These are phyloP conservation scores for Fusarium sp. DNA, from an alignment of 2,329 filamentous ascomycete genomes.

Conservation along the genomic window DNA sequence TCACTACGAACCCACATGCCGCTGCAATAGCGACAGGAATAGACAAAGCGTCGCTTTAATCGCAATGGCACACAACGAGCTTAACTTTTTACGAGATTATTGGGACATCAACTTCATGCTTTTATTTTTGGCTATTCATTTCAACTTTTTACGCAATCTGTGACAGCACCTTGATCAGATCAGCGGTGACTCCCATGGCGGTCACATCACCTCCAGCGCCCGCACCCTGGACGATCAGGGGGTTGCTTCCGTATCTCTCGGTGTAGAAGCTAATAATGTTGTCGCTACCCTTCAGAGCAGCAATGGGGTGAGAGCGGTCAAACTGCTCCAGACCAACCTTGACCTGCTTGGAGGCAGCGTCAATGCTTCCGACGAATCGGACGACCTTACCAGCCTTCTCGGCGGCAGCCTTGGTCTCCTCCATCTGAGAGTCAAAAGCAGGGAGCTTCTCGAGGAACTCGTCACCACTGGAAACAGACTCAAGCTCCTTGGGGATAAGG, in stretches of 20 bases:
- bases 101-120: constrained; percentile 15
- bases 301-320: constrained; percentile 89
- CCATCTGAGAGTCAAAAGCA: constrained; percentile 90
- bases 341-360: constrained; percentile 82
- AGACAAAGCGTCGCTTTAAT: constrained; percentile 40
- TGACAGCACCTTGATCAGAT: constrained; percentile 88
- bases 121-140: constrained; percentile 37
- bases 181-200: constrained; percentile 96
- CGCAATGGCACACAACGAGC: constrained; percentile 7
- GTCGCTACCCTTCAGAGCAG: constrained; percentile 93
- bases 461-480: constrained; percentile 78
- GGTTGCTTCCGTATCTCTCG: constrained; percentile 89
- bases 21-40: constrained; percentile 41
- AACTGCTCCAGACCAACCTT: constrained; percentile 94
- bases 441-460: constrained; percentile 87
- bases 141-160: constrained; percentile 65
- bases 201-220: constrained; percentile 96
- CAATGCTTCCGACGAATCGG: constrained; percentile 92
- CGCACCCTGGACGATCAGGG: constrained; percentile 93
- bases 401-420: constrained; percentile 85
- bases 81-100: neutral
- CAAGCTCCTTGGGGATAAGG: constrained; percentile 88
- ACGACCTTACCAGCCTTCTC: constrained; percentile 91
- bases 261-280: constrained; percentile 99
- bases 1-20: constrained; percentile 37